Evolutionary conservation across 169 alveolate species (phyloP).

Genomic region (Theileria parva): DNA sequence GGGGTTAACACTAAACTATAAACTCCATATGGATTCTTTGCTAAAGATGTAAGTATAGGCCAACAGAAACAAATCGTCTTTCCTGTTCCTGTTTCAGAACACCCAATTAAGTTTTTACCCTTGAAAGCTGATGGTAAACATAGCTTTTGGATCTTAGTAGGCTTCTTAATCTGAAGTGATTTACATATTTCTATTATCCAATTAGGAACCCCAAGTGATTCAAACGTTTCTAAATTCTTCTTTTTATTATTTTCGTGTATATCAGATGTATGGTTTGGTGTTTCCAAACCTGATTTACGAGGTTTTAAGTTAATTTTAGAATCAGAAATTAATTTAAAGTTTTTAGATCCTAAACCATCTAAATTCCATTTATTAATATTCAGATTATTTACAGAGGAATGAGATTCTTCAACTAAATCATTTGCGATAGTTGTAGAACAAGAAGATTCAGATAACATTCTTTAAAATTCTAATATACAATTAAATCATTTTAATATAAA

Average conservation of each 20-base stretch:
- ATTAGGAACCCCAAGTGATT: slow-evolving; percentile 72
- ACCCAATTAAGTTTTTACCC: slow-evolving; percentile 88
- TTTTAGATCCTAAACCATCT: slow-evolving; percentile 16
- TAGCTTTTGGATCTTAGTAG: slow-evolving; percentile 88
- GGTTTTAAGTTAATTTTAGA: background rate
- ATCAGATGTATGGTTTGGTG: background rate
- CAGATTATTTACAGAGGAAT: background rate
- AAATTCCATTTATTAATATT: slow-evolving; percentile 27
- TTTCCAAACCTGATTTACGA: background rate
- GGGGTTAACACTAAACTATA: slow-evolving; percentile 94
- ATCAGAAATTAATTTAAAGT: slow-evolving; percentile 24
- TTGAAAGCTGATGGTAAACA: slow-evolving; percentile 87
- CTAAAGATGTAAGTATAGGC: slow-evolving; percentile 90
- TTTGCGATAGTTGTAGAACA: background rate
- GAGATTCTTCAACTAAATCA: background rate
- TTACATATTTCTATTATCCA: slow-evolving; percentile 72
- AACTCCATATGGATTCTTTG: slow-evolving; percentile 93
- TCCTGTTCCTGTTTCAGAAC: slow-evolving; percentile 98
- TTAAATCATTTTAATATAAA: background rate
- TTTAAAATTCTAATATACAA: background rate
- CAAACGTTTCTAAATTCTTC: slow-evolving; percentile 35
- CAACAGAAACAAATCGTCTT: slow-evolving; percentile 96
- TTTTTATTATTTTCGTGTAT: background rate
- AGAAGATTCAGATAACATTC: background rate
- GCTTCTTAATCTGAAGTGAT: slow-evolving; percentile 74